Evolutionary conservation across 176 grass and related monocot genomes (phyloP), one percentile per base, ranked within the genome.

Genomic region (Bromus sterilis): DNA sequence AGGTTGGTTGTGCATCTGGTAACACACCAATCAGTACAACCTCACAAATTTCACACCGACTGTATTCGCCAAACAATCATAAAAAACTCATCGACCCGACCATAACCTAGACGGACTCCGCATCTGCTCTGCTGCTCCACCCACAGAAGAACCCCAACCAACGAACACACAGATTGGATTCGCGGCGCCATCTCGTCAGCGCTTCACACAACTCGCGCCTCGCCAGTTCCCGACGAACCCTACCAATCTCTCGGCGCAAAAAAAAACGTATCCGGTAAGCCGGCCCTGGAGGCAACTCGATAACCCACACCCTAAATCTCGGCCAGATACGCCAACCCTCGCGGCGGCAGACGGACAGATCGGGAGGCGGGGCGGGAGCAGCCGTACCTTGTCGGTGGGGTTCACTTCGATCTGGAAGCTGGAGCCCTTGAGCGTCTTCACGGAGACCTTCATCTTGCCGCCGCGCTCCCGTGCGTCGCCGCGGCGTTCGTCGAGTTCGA

Each of bases 351-450:
- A 83, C 21, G 34, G 67, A 79, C 34, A 75, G 77, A 91, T 86
- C 80, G 79, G 73, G 73, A 43, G 62, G 53, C 42, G 57, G 41
- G 5, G 33, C 5, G 51, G 42, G 4, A 33, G 72, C 46, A 29
- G 58, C 26, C 62, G 6, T 82, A 97, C 94, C 88, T 90, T 97
- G 71, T 86, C 59, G 21, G 78, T 15, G 11, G 88, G 76, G 1
- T 82, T 74, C 49, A 89, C 90, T 35, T 93, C 90, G 93, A 96
- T 96, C 87, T 93, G 82, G 79, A 90, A 96, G 66, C 58, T 93
- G 68, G 90, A 88, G 13, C 93, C 93, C 68, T 82, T 93, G 24
- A 96, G 93, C 24, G 90, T 96, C 90, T 96, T 96, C 12, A 96
- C 71, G 28, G 89, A 90, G 53, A 96, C 75, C 90, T 93, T 93